phyloP scores from a whole-genome alignment of 2,329 filamentous ascomycete species.

The Colletotrichum viniferum region DNA sequence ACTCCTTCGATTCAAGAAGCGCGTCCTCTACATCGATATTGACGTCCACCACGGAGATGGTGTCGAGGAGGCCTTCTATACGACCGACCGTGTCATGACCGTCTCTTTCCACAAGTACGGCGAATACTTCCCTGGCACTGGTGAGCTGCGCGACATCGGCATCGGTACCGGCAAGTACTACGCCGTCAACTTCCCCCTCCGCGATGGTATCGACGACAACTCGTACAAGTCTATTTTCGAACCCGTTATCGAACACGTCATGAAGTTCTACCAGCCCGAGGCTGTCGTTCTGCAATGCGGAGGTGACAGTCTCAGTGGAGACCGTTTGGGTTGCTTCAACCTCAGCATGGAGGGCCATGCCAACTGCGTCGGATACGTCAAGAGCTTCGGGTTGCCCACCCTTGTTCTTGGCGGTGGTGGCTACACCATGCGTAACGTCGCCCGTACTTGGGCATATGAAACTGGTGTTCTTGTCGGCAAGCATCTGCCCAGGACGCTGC shows the following conservation, averaged over 20 bases:
- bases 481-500: constrained; percentile 80
- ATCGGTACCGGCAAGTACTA: constrained; percentile 90
- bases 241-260: constrained; percentile 84
- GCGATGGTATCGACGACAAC: constrained; percentile 88
- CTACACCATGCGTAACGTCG: constrained; percentile 97
- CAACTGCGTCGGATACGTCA: constrained; percentile 91
- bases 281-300: constrained; percentile 96
- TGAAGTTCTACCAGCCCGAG: constrained; percentile 86
- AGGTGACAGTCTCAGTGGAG: constrained; percentile 91
- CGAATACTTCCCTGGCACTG: constrained; percentile 93
- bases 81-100: constrained; percentile 90
- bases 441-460: constrained; percentile 96
- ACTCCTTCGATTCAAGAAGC: constrained; percentile 85
- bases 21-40: constrained; percentile 97
- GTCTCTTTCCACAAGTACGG: constrained; percentile 97
- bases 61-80: constrained; percentile 92
- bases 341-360: constrained; percentile 96
- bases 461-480: constrained; percentile 88
- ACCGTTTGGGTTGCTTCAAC: constrained; percentile 95
- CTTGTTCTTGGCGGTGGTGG: constrained; percentile 95
- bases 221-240: constrained; percentile 93
- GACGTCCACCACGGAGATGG: constrained; percentile 94
- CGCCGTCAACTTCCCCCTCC: constrained; percentile 87
- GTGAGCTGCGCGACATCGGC: constrained; percentile 84
- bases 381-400: constrained; percentile 81